Percentiles rank a stretch among this genome's conserved stretches.
These are phyloP conservation scores for Astragalus glycyphyllos DNA, from an alignment of 306 rosid genomes.

Conservation along the genomic window DNA sequence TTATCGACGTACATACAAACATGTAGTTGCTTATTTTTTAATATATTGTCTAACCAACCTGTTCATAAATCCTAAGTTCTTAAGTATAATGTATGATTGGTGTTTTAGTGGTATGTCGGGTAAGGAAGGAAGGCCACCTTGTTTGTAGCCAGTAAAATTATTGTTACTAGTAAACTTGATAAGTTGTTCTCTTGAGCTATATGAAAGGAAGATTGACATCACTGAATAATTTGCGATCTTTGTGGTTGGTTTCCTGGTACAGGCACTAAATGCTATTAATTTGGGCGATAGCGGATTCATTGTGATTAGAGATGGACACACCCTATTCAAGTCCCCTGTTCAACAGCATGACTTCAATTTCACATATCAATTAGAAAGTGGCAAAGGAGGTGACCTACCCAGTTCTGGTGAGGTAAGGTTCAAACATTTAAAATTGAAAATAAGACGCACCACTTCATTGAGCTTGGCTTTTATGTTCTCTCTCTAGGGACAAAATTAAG, in stretches of 20 bases:
- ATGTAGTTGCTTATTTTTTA: slow-evolving; percentile 7
- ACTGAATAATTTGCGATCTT: slow-evolving; percentile 11
- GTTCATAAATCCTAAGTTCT: slow-evolving; percentile 20
- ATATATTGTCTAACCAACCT: background rate
- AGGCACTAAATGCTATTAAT: slow-evolving; percentile 90
- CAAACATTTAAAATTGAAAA: slow-evolving; percentile 14
- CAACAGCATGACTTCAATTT: slow-evolving; percentile 92
- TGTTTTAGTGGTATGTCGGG: slow-evolving; percentile 34
- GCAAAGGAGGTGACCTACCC: slow-evolving; percentile 80
- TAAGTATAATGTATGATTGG: background rate
- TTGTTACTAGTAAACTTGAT: background rate
- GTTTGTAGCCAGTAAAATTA: slow-evolving; percentile 16
- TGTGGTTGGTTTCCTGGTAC: slow-evolving; percentile 42
- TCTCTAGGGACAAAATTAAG: slow-evolving; percentile 24
- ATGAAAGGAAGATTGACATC: slow-evolving; percentile 20
- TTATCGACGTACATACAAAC: background rate
- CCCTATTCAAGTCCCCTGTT: slow-evolving; percentile 79
- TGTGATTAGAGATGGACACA: slow-evolving; percentile 84
- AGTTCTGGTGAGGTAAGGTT: slow-evolving; percentile 85
- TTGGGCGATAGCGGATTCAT: slow-evolving; percentile 95
- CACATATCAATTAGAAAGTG: slow-evolving; percentile 86
- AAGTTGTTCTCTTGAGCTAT: slow-evolving; percentile 17
- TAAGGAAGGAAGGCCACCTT: slow-evolving; percentile 7
- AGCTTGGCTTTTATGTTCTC: slow-evolving; percentile 11
- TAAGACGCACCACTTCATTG: slow-evolving; percentile 6